These are phyloP conservation scores for Alternaria triticina DNA, from an alignment of 2,329 filamentous ascomycete species.

Conservation along the genomic window DNA sequence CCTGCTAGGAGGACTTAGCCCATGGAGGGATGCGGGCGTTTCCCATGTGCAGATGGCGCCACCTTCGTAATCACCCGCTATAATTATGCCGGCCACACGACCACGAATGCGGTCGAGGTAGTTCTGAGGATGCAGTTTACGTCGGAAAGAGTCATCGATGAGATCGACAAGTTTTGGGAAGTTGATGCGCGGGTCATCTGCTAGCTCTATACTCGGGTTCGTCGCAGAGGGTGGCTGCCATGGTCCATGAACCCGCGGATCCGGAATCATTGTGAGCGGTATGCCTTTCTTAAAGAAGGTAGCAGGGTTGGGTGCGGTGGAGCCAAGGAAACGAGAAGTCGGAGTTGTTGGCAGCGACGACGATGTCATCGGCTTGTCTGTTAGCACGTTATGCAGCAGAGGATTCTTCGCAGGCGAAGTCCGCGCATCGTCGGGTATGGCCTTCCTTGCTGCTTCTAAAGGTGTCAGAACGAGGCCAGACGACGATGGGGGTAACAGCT, in stretches of 20 bases:
- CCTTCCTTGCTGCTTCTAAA: slow-evolving; percentile 72
- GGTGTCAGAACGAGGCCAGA: slow-evolving; percentile 91
- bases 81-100: slow-evolving; percentile 87
- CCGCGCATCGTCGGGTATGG: slow-evolving; percentile 53
- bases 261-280: slow-evolving; percentile 82
- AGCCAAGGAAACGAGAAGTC: slow-evolving; percentile 34
- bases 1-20: not conserved
- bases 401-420: slow-evolving; percentile 75
- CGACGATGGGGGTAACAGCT: slow-evolving; percentile 79
- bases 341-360: slow-evolving; percentile 77
- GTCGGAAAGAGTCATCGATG: slow-evolving; percentile 91
- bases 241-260: slow-evolving; percentile 63
- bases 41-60: slow-evolving; percentile 97
- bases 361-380: slow-evolving; percentile 90
- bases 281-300: slow-evolving; percentile 92
- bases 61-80: slow-evolving; percentile 96
- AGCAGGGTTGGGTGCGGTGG: slow-evolving; percentile 59
- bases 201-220: slow-evolving; percentile 69
- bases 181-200: slow-evolving; percentile 77
- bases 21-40: slow-evolving; percentile 65
- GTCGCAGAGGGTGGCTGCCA: slow-evolving; percentile 73
- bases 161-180: slow-evolving; percentile 81
- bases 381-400: slow-evolving; percentile 92
- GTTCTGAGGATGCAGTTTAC: slow-evolving; percentile 80
- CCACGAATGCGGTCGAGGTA: slow-evolving; percentile 83